These are phyloP conservation scores for Pichia sp. DNA, from an alignment of 1,139 yeast genomes.

Conservation along the genomic window DNA sequence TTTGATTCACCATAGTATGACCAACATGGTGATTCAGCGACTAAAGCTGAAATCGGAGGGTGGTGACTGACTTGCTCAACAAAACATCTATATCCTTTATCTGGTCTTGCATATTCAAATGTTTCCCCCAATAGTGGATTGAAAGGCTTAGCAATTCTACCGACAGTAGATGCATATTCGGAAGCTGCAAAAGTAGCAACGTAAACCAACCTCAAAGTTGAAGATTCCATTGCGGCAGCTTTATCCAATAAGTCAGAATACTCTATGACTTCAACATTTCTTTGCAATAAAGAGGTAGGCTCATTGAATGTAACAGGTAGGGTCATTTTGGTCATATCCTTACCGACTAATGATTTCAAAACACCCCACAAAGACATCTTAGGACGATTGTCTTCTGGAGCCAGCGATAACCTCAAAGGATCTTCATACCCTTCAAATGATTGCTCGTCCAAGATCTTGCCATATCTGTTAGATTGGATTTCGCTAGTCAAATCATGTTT, in stretches of 20 bases:
- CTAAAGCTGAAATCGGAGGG: slow-evolving; percentile 91
- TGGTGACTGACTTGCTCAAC: slow-evolving; percentile 96
- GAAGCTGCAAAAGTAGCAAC: slow-evolving; percentile 94
- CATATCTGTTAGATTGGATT: slow-evolving; percentile 43
- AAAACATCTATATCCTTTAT: slow-evolving; percentile 73
- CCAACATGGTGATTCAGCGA: slow-evolving; percentile 88
- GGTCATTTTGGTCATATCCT: slow-evolving; percentile 95
- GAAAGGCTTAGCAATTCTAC: slow-evolving; percentile 95
- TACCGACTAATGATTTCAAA: slow-evolving; percentile 89
- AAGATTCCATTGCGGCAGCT: slow-evolving; percentile 71
- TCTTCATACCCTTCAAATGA: slow-evolving; percentile 87
- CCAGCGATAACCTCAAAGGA: slow-evolving; percentile 67
- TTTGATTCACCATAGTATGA: slow-evolving; percentile 93
- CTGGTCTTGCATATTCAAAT: slow-evolving; percentile 86
- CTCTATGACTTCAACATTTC: slow-evolving; percentile 94
- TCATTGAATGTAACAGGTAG: slow-evolving; percentile 95
- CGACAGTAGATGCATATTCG: slow-evolving; percentile 87
- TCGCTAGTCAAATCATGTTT: slow-evolving; percentile 29
- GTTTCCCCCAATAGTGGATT: slow-evolving; percentile 95
- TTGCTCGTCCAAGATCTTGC: slow-evolving; percentile 48
- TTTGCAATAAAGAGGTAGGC: slow-evolving; percentile 86
- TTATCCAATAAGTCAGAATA: slow-evolving; percentile 71
- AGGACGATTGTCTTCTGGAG: slow-evolving; percentile 82
- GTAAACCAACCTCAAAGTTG: slow-evolving; percentile 77
- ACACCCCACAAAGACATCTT: slow-evolving; percentile 91